A percentile compares a stretch with the other conserved stretches of the same genome.
Evolutionary conservation across 1,139 yeast species (phyloP).

Genomic region (Kodamaea arcana): DNA sequence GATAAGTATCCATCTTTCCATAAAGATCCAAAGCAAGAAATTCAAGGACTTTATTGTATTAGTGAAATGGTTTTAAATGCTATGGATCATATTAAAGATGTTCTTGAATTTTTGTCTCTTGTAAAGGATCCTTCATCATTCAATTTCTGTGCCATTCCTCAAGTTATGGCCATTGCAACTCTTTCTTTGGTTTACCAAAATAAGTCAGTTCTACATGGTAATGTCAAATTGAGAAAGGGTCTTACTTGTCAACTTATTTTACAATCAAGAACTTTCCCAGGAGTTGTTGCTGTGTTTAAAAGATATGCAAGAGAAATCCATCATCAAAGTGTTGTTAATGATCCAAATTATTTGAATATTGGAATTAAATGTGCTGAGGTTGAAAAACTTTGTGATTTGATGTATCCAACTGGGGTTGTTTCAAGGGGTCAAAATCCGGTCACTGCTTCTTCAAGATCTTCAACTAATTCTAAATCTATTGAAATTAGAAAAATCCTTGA

Average conservation of each 20-base stretch:
- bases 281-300: constrained; percentile 72
- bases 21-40: constrained; percentile 34
- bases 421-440: constrained; percentile 18
- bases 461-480: too few species aligned
- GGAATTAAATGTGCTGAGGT: constrained; percentile 85
- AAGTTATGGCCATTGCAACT: constrained; percentile 97
- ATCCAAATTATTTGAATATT: constrained; percentile 82
- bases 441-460: too few species aligned
- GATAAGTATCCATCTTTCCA: constrained; percentile 59
- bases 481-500: constrained; percentile 24
- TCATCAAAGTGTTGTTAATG: constrained; percentile 70
- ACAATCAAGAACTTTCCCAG: constrained; percentile 67
- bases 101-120: constrained; percentile 69
- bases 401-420: constrained; percentile 54
- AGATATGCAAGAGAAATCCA: constrained; percentile 73
- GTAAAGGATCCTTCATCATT: constrained; percentile 80
- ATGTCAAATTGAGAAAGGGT: constrained; percentile 92
- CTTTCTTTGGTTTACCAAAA: constrained; percentile 83
- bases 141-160: constrained; percentile 95
- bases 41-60: constrained; percentile 65
- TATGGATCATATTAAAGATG: constrained; percentile 72
- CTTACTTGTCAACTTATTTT: constrained; percentile 76
- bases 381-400: constrained; percentile 75
- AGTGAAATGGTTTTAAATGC: constrained; percentile 81
- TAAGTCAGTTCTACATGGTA: constrained; percentile 60